These are phyloP conservation scores for Pterocarpus macrocarpus DNA, from an alignment of 306 rosid genomes.

Conservation along the genomic window DNA sequence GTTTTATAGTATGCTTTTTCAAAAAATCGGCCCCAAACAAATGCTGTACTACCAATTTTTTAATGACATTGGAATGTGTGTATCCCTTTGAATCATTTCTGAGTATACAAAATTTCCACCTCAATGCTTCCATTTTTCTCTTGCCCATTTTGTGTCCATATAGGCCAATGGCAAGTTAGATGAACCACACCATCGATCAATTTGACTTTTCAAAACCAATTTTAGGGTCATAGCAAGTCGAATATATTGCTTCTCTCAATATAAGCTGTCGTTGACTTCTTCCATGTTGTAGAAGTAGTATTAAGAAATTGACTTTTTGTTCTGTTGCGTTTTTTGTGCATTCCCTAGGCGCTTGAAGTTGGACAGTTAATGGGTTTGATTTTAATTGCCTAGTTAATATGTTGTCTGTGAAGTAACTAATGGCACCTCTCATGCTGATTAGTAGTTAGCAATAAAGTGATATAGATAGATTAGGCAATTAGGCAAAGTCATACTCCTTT, in stretches of 20 bases:
- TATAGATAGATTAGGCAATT: no score
- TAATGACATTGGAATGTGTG: slow-evolving; percentile 45
- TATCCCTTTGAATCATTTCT: not conserved
- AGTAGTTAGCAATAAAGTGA: not conserved
- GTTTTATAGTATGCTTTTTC: not conserved
- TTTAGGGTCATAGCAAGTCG: slow-evolving; percentile 28
- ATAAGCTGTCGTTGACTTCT: slow-evolving; percentile 39
- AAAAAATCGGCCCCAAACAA: slow-evolving; percentile 2
- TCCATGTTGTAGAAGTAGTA: not conserved
- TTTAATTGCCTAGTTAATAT: slow-evolving; percentile 25
- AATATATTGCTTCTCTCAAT: slow-evolving; percentile 5
- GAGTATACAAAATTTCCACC: not conserved
- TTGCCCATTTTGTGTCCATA: not conserved
- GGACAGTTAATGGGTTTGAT: slow-evolving; percentile 16
- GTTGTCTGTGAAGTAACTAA: not conserved
- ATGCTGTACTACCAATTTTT: slow-evolving; percentile 13
- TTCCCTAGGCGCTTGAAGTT: slow-evolving; percentile 46
- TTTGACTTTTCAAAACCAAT: slow-evolving; percentile 53
- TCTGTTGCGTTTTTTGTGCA: not conserved
- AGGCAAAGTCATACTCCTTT: not conserved
- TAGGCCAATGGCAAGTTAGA: slow-evolving; percentile 61
- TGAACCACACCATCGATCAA: slow-evolving; percentile 55
- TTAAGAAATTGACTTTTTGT: slow-evolving; percentile 17
- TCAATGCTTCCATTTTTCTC: slow-evolving; percentile 1
- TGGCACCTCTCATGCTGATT: not conserved